Conservation (phyloP, 2,329 filamentous ascomycete species). For the Alternaria sp. region DNA sequence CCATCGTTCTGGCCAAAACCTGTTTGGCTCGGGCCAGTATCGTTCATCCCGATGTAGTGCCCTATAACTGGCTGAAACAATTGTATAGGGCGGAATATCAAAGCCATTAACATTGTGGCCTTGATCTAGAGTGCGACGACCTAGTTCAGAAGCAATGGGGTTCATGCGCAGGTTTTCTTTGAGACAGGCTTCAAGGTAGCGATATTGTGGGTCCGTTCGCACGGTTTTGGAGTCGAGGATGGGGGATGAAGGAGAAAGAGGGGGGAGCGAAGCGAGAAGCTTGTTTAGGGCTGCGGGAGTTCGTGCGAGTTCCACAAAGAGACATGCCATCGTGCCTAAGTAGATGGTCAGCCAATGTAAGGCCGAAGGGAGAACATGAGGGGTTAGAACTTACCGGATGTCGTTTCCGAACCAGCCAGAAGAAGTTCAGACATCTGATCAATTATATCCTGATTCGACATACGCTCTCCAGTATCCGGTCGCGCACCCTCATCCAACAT, state of each 20-base stretch:
- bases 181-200: not conserved
- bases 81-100: not conserved
- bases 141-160: conserved; percentile 1
- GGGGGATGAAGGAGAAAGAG: not conserved
- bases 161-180: conserved; percentile 3
- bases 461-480: conserved; percentile 6
- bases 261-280: conserved; percentile 4
- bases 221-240: not conserved
- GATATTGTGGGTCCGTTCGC: not conserved
- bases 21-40: conserved; percentile 3
- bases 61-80: conserved; percentile 2
- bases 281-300: not conserved
- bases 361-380: not conserved
- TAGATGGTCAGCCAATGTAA: not conserved
- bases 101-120: not conserved
- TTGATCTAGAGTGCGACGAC: conserved; percentile 3
- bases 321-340: conserved; percentile 5
- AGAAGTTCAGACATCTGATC: conserved; percentile 7
- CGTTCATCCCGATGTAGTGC: conserved; percentile 1
- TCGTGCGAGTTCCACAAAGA: conserved; percentile 6
- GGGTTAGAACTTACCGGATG: not conserved
- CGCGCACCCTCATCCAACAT: conserved; percentile 7
- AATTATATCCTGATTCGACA: conserved; percentile 6
- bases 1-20: conserved; percentile 6
- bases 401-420: conserved; percentile 3